A percentile compares a stretch with the other conserved stretches of the same genome.
Evolutionary conservation across 768 basidiomycete genomes (phyloP).

Genomic region (Suillus paluster): DNA sequence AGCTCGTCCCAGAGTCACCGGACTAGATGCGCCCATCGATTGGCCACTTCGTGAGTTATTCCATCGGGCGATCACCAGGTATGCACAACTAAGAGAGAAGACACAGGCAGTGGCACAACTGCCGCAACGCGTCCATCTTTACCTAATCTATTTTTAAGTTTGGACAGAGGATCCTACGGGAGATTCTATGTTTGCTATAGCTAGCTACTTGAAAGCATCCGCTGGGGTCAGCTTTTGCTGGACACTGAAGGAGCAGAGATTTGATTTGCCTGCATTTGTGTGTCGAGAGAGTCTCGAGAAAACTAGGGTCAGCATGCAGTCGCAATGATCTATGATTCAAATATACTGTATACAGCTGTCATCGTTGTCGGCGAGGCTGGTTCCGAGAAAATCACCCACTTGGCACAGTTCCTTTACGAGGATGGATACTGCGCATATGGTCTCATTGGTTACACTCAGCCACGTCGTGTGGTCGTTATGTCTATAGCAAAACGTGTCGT

Average conservation of each 20-base stretch:
- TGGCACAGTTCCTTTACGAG: constrained; percentile 94
- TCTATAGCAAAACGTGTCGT: constrained; percentile 99
- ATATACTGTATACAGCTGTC: constrained; percentile 57
- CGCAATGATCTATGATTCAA: background rate
- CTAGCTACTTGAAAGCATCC: constrained; percentile 82
- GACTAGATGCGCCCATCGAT: no score
- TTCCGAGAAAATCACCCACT: constrained; percentile 95
- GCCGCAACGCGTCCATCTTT: no score
- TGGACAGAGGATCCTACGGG: constrained; percentile 78
- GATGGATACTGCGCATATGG: constrained; percentile 93
- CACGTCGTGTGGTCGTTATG: constrained; percentile 98
- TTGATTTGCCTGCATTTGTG: constrained; percentile 98
- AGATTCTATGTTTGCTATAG: constrained; percentile 96
- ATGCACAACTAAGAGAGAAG: no score
- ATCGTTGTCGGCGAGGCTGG: constrained; percentile 98
- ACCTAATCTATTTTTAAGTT: no score
- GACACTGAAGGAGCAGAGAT: constrained; percentile 92
- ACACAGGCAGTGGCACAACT: no score
- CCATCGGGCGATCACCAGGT: no score
- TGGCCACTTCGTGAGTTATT: no score
- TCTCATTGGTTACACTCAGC: constrained; percentile 96
- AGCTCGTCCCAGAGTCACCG: no score
- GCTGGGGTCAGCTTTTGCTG: constrained; percentile 86
- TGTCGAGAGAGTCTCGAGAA: constrained; percentile 94
- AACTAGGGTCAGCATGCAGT: constrained; percentile 74